A percentile compares a stretch with the other conserved stretches of the same genome.
These are phyloP conservation scores for Artemisia annua DNA, from an alignment of 129 eudicot species.

Conservation along the genomic window DNA sequence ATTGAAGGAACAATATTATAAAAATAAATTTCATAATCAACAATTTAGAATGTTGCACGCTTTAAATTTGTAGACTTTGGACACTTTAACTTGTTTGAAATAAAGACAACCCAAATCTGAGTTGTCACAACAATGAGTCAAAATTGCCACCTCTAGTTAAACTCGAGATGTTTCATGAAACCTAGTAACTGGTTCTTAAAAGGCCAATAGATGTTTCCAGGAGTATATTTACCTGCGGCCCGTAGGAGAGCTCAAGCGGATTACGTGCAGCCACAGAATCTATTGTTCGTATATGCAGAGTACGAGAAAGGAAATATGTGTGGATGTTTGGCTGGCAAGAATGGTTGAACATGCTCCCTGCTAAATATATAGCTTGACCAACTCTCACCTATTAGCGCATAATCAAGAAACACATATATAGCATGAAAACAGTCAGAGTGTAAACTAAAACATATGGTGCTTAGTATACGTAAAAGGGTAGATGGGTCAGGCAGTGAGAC, in stretches of 20 bases:
- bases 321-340: slow-evolving; percentile 91
- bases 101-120: not conserved
- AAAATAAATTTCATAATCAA: not conserved
- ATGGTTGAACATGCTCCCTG: slow-evolving; percentile 92
- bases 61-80: slow-evolving; percentile 3
- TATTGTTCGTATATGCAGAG: slow-evolving; percentile 66
- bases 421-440: not conserved
- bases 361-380: slow-evolving; percentile 86
- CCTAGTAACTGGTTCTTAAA: not conserved
- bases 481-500: not conserved
- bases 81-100: not conserved
- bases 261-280: slow-evolving; percentile 52
- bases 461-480: not conserved
- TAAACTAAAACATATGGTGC: not conserved
- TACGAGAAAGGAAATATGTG: slow-evolving; percentile 81
- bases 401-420: slow-evolving; percentile 13
- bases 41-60: not conserved
- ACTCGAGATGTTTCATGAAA: not conserved
- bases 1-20: not conserved
- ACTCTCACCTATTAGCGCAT: slow-evolving; percentile 64
- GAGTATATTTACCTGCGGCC: slow-evolving; percentile 71
- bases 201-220: slow-evolving; percentile 2
- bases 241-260: slow-evolving; percentile 87
- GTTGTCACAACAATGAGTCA: not conserved
- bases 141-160: not conserved